A percentile compares a stretch with the other conserved stretches of the same genome.
phyloP scores from a whole-genome alignment of 1,284 basidiomycete species.

The Boletus subluridellus region DNA sequence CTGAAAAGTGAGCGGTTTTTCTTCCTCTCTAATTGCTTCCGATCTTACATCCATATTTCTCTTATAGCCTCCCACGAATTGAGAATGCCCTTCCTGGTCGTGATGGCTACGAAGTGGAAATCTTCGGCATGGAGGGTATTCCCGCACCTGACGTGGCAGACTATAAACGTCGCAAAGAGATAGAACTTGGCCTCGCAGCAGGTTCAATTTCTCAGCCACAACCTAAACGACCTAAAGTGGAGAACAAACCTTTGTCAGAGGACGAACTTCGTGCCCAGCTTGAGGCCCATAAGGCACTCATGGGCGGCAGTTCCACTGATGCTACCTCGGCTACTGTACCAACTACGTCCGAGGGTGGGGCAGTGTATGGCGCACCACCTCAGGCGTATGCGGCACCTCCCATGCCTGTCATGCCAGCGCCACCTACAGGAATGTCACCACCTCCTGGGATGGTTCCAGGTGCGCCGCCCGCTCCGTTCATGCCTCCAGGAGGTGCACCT shows the following conservation, averaged over 20 bases:
- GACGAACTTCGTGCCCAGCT: conserved; percentile 84
- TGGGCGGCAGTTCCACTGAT: conserved; percentile 59
- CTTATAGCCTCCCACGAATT: conserved; percentile 69
- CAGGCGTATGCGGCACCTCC: conserved; percentile 61
- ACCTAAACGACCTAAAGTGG: conserved; percentile 78
- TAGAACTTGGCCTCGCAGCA: conserved; percentile 81
- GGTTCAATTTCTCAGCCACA: conserved; percentile 76
- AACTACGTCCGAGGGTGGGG: conserved; percentile 40
- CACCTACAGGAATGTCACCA: conserved; percentile 43
- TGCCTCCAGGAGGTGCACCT: conserved; percentile 34
- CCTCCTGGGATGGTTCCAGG: conserved; percentile 41
- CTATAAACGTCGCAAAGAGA: conserved; percentile 91
- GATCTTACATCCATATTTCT: conserved; percentile 9
- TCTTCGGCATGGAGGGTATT: conserved; percentile 99
- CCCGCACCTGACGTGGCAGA: conserved; percentile 91
- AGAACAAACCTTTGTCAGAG: conserved; percentile 77
- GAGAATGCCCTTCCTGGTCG: conserved; percentile 95
- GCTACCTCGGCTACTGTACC: conserved; percentile 35
- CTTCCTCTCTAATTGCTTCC: not conserved
- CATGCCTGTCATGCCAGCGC: conserved; percentile 41
- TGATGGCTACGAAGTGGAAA: conserved; percentile 98
- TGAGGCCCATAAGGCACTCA: conserved; percentile 86
- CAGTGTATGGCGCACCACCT: conserved; percentile 66
- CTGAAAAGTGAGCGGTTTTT: conserved; percentile 73
- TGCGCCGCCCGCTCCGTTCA: conserved; percentile 35